A percentile compares a stretch with the other conserved stretches of the same genome.
These are phyloP conservation scores for Corynascus novoguineensis DNA, from an alignment of 495 filamentous ascomycete genomes.

Conservation along the genomic window DNA sequence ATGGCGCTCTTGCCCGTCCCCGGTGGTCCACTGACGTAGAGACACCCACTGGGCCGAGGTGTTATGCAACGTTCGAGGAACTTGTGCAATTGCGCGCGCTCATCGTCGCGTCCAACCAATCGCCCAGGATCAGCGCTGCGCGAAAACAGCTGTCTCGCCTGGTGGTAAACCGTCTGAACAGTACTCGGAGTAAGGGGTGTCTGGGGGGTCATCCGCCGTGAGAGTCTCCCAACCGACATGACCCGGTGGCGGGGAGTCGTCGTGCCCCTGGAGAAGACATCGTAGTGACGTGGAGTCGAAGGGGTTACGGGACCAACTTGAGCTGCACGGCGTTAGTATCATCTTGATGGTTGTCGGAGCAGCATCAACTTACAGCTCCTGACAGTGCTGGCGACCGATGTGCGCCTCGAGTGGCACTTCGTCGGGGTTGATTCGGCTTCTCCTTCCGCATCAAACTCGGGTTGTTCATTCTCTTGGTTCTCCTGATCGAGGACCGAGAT, in stretches of 20 bases:
- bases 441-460: conserved; percentile 11
- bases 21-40: conserved; percentile 93
- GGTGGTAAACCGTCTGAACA: conserved; percentile 70
- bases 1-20: conserved; percentile 96
- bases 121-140: conserved; percentile 67
- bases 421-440: conserved; percentile 28
- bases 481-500: conserved; percentile 35
- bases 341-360: not conserved
- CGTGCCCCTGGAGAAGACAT: conserved; percentile 43
- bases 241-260: conserved; percentile 46
- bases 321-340: not conserved
- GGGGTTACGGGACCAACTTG: conserved; percentile 53
- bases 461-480: conserved; percentile 29
- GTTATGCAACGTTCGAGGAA: conserved; percentile 65
- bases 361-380: conserved; percentile 13
- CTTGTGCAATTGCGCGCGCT: conserved; percentile 60
- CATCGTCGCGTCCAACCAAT: conserved; percentile 77
- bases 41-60: conserved; percentile 64
- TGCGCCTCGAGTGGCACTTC: conserved; percentile 17
- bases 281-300: conserved; percentile 53
- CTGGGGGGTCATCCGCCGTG: conserved; percentile 50
- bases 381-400: conserved; percentile 14
- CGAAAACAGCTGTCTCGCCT: conserved; percentile 81
- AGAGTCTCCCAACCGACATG: conserved; percentile 46
- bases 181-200: conserved; percentile 60